Evolutionary conservation across 2,329 filamentous ascomycete species (phyloP).

Genomic region (Bimuria novae-zelandiae): DNA sequence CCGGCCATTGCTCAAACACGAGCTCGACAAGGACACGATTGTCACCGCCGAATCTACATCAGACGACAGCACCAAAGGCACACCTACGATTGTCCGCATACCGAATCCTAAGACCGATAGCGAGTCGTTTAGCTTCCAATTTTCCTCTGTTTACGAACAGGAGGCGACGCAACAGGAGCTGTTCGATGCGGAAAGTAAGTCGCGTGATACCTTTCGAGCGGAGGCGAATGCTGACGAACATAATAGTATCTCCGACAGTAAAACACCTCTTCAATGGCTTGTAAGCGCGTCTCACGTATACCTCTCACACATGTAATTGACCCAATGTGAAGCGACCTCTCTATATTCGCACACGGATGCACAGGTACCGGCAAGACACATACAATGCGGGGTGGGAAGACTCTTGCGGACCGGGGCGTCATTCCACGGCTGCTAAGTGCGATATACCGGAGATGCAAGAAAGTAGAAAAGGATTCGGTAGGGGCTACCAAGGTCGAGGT

Average conservation of each 20-base stretch:
- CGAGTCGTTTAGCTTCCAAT: conserved; percentile 92
- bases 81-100: conserved; percentile 76
- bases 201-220: neutral
- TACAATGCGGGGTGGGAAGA: conserved; percentile 91
- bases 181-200: conserved; percentile 82
- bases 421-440: conserved; percentile 84
- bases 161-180: conserved; percentile 80
- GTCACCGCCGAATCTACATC: conserved; percentile 64
- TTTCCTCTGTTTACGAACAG: conserved; percentile 89
- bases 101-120: conserved; percentile 91
- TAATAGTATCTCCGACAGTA: conserved; percentile 79
- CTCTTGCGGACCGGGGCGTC: conserved; percentile 81
- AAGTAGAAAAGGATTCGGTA: conserved; percentile 77
- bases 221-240: conserved; percentile 19
- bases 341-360: conserved; percentile 90
- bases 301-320: conserved; percentile 40
- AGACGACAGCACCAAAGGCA: conserved; percentile 44
- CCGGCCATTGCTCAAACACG: conserved; percentile 82
- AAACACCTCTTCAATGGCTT: conserved; percentile 91
- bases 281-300: conserved; percentile 55
- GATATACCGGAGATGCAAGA: conserved; percentile 83
- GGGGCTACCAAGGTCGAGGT: conserved; percentile 74
- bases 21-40: conserved; percentile 86
- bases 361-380: conserved; percentile 95
- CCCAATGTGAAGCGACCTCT: conserved; percentile 46